phyloP scores from a whole-genome alignment of 1,284 basidiomycete genomes.

The Golubevia sp. region DNA sequence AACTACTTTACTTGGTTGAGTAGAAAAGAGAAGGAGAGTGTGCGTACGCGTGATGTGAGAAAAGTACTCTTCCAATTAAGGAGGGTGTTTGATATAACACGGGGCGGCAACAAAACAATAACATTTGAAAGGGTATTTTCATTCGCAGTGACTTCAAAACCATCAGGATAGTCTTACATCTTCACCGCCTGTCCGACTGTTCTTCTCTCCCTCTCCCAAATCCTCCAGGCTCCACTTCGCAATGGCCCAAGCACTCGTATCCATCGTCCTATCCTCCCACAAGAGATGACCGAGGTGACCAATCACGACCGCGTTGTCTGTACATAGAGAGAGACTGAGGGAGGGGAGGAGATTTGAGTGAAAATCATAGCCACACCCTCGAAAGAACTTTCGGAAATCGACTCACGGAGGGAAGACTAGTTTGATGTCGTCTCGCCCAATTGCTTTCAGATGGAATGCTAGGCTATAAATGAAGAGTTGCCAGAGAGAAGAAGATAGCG shows the following conservation, averaged over 20 bases:
- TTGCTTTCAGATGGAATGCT: constrained; percentile 16
- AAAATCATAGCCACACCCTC: too few relatives aligned
- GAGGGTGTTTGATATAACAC: too few relatives aligned
- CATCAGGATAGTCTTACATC: too few relatives aligned
- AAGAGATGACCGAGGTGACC: constrained; percentile 44
- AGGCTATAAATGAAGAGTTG: constrained; percentile 11
- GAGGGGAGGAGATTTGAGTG: background rate
- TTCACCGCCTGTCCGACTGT: too few relatives aligned
- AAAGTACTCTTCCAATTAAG: too few relatives aligned
- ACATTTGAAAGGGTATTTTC: too few relatives aligned
- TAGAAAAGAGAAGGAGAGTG: too few relatives aligned
- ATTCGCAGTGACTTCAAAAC: too few relatives aligned
- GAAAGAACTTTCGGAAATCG: background rate
- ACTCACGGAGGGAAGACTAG: constrained; percentile 43
- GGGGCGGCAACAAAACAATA: too few relatives aligned
- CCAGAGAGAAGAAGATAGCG: too few relatives aligned
- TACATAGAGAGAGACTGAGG: constrained; percentile 23
- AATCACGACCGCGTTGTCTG: constrained; percentile 59
- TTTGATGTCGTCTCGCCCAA: constrained; percentile 19
- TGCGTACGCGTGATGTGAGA: too few relatives aligned
- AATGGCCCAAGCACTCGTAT: constrained; percentile 26
- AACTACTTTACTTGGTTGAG: too few relatives aligned
- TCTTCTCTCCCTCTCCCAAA: constrained; percentile 7
- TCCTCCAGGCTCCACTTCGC: constrained; percentile 52
- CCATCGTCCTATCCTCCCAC: constrained; percentile 25